Percentiles rank a stretch among this genome's conserved stretches.
Evolutionary conservation across 345 rosid genomes (phyloP).

Genomic region (Aquilaria yunnanensis): DNA sequence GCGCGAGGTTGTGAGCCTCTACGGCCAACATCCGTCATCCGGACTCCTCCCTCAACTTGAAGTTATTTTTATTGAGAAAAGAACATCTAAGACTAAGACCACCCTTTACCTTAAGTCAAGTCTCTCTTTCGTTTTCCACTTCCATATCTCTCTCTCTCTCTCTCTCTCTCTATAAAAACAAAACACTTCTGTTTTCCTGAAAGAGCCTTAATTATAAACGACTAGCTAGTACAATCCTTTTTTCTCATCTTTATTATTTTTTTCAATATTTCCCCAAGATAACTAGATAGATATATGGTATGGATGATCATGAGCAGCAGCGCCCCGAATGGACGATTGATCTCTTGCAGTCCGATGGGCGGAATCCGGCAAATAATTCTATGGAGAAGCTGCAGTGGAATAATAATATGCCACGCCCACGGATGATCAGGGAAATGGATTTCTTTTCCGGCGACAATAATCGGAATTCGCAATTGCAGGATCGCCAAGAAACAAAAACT

Average conservation of each 20-base stretch:
- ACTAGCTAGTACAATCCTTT: not conserved
- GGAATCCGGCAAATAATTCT: constrained; percentile 22
- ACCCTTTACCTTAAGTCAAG: constrained; percentile 16
- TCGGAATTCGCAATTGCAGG: constrained; percentile 20
- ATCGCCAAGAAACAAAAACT: constrained; percentile 24
- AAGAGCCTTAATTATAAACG: no score
- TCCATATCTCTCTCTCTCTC: not conserved
- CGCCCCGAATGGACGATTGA: constrained; percentile 36
- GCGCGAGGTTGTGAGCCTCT: no score
- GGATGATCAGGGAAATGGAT: constrained; percentile 64
- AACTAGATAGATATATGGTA: no score
- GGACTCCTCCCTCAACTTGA: no score
- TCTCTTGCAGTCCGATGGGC: constrained; percentile 49
- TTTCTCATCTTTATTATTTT: not conserved
- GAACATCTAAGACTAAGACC: constrained; percentile 2
- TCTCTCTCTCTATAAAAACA: not conserved
- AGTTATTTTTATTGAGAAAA: no score
- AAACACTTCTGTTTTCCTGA: no score
- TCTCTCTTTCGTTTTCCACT: not conserved
- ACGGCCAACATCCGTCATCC: no score
- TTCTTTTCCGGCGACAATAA: constrained; percentile 42
- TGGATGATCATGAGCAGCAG: constrained; percentile 42
- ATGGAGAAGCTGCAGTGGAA: not conserved
- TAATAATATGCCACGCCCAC: not conserved
- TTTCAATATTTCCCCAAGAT: not conserved